Base-by-base conservation (phyloP, 2,329 filamentous ascomycete species). In the Fusarium camptoceras region DNA sequence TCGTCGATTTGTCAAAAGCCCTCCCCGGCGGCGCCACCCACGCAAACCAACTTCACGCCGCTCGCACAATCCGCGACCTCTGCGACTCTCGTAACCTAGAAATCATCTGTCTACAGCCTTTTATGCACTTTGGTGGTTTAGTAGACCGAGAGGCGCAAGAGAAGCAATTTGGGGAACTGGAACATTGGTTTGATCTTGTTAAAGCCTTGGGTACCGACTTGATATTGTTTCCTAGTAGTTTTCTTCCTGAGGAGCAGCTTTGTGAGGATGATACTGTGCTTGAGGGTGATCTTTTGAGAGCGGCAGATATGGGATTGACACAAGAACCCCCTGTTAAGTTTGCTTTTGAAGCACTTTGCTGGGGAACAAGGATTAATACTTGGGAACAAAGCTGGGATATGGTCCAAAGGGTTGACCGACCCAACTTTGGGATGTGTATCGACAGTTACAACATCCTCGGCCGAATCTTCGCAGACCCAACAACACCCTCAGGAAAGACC, bases 371-470 rank as follows among this genome's bases (percentile, higher is more conserved):
- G 55, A 82, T 90, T 61, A 85, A 93, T 75, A 89, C 84, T 0
- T 95, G 92, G 92, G 91, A 94, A 76, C 80, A 82, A 14, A 88
- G 86, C 69, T 95, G 91, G 90, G 87, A 90, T 9, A 82, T 94
- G 4, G 88, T 94, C 1, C 79, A 84, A 71, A 81, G 80, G 5
- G 91, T 94, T 28, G 83, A 92, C 77, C 80, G 91, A 10, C 79
- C 85, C 11, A 94, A 94, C 78, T 93, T 94, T 75, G 92, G 92
- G 10, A 82, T 94, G 42, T 94, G 91, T 75, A 83, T 94, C 25
- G 92, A 94, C 78, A 93, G 89, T 0, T 94, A 93, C 81, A 93
- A 94, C 78, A 91, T 94, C 63, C 87, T 91, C 1, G 92, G 88
- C 1, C 81, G 89, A 8, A 87, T 93, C 63, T 94, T 88, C 70